phyloP scores from a whole-genome alignment of 192 early-diverging fungal genomes.

The Umbelopsis ramanniana region DNA sequence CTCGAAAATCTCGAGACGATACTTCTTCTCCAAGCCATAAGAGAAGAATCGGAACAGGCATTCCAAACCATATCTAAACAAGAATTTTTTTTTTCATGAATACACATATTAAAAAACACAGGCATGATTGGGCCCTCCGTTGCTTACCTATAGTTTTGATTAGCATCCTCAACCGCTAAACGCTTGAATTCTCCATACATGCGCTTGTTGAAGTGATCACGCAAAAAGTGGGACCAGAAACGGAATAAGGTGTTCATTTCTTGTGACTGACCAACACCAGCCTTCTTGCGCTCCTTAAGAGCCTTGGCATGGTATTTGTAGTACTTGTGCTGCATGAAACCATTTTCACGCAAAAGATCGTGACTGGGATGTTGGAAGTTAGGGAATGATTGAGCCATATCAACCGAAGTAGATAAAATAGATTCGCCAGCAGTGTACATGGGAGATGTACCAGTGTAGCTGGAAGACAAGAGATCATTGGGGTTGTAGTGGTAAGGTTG shows the following conservation, averaged over 20 bases:
- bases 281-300: constrained; percentile 88
- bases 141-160: constrained; percentile 71
- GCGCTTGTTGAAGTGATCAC: constrained; percentile 92
- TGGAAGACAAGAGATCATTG: constrained; percentile 48
- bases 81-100: too few relatives aligned
- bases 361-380: constrained; percentile 88
- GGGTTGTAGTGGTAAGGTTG: constrained; percentile 68
- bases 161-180: constrained; percentile 87
- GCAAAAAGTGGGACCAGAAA: constrained; percentile 98
- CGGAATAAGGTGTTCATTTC: constrained; percentile 96
- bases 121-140: background rate
- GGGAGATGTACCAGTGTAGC: constrained; percentile 45
- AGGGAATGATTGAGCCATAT: constrained; percentile 63
- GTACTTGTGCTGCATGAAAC: constrained; percentile 98
- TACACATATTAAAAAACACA: too few relatives aligned
- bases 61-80: constrained; percentile 82
- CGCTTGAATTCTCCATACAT: constrained; percentile 95
- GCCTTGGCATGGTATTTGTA: constrained; percentile 93
- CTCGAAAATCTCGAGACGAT: constrained; percentile 80
- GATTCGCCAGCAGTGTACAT: constrained; percentile 20
- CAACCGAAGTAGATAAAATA: constrained; percentile 50
- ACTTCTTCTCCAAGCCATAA: constrained; percentile 92
- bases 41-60: constrained; percentile 98
- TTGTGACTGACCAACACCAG: constrained; percentile 87
- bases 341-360: constrained; percentile 93